Evolutionary conservation across 2,329 filamentous ascomycete species (phyloP), one percentile per base, ranked within the genome.

Genomic region (Epichloe festucae): DNA sequence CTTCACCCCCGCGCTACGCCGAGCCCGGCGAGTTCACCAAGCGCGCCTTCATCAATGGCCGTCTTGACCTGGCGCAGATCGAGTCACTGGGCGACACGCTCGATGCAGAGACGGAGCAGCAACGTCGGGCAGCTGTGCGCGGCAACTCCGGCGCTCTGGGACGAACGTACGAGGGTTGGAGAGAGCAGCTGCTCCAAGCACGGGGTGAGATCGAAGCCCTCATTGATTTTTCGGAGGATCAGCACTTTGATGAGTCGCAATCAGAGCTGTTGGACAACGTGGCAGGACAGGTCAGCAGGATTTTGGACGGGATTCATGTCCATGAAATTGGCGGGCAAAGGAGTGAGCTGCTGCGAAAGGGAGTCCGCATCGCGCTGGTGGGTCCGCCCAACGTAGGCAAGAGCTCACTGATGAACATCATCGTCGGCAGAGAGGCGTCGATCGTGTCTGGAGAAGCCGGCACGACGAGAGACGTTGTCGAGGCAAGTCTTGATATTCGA

Each of bases 151-250:
- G 84, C 21, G 69, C 74, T 0, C 73, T 96, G 12, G 81, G 87
- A 0, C 74, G 76, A 53, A 81, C 82, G 17, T 98, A 98, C 65
- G 89, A 96, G 58, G 61, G 62, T 10, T 98, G 93, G 93, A 81
- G 91, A 27, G 72, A 79, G 56, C 75, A 82, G 57, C 70, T 98
- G 17, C 73, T 97, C 6, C 76, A 85, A 55, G 90, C 90, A 10
- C 81, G 93, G 2, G 93, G 89, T 10, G 90, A 97, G 69, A 76
- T 98, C 40, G 93, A 98, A 68, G 93, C 93, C 0, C 70, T 98
- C 58, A 97, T 98, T 55, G 93, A 98, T 67, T 98, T 98, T 65
- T 86, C 88, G 1, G 93, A 98, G 65, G 93, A 97, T 62, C 91
- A 98, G 68, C 87, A 97, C 70, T 95, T 98, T 62, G 90, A 97